Evolutionary conservation across 768 basidiomycete genomes (phyloP), one percentile per base, ranked within the genome.

Genomic region (Mycena sanguinolenta): DNA sequence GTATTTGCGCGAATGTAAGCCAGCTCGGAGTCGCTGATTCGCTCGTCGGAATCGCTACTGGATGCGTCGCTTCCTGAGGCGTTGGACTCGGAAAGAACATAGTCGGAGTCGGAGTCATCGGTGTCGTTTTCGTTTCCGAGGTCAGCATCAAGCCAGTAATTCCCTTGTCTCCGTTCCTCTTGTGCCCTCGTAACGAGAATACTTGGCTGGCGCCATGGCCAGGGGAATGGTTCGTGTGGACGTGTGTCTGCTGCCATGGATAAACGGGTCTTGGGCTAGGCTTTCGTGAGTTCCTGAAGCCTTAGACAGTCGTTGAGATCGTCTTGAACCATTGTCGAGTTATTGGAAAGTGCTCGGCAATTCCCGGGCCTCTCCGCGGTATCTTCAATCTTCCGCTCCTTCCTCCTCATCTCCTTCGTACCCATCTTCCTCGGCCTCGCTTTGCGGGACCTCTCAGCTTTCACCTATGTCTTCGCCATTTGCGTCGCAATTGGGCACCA

Each of bases 151-250:
- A 71, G 52, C 69, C 69, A 71, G 27, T 52, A 62, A 21, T 57
- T 53, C 21, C 25, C 28, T 38, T 36, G 58, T 16, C 17, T 38
- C 21, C 53, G 61, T 32, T 54, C 21, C 46, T 30, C 58, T 49
- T 54, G 50, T n/a, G 17, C 52, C 1, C 14, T 9, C 14, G 64
- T 16, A 1, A 9, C 8, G 23, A 62, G 27, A 9, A 66, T 50
- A 39, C 69, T 71, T 34, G 64, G 32, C 6, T 71, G 69, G 5
- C 28, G 53, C 64, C 64, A 66, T 21, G 69, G 69, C 69, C 64
- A 71, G 19, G 64, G 69, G 34, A 50, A 52, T 1, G 39, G 53
- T n/a, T 52, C 17, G 27, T 53, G 36, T 42, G 63, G 46, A 23
- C 27, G 55, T 21, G 32, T 5, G 32, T 21, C 19, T 4, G 5